A percentile compares a stretch with the other conserved stretches of the same genome.
These are phyloP conservation scores for Papiliotrema laurentii DNA, from an alignment of 1,284 basidiomycete species.

Conservation along the genomic window DNA sequence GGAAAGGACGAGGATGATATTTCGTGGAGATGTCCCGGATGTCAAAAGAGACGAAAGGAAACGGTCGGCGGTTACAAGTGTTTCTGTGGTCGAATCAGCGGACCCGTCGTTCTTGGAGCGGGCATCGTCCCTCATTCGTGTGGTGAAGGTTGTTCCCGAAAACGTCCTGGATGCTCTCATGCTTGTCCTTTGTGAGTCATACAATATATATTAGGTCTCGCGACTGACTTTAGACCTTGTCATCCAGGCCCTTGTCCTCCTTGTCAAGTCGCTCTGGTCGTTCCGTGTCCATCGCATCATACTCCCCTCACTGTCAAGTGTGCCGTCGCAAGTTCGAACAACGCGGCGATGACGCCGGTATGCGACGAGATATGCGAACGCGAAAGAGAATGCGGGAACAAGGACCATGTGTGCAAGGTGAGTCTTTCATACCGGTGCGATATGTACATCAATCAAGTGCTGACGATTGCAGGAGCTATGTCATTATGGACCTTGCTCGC, in stretches of 20 bases:
- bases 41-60: slow-evolving; percentile 65
- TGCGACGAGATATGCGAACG: slow-evolving; percentile 65
- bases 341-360: slow-evolving; percentile 52
- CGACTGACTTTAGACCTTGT: slow-evolving; percentile 45
- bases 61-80: slow-evolving; percentile 72
- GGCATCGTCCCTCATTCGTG: slow-evolving; percentile 74
- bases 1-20: slow-evolving; percentile 56
- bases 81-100: slow-evolving; percentile 69
- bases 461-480: slow-evolving; percentile 52
- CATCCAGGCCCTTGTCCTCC: slow-evolving; percentile 78
- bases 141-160: slow-evolving; percentile 66
- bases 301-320: slow-evolving; percentile 63
- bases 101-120: slow-evolving; percentile 40
- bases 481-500: slow-evolving; percentile 66
- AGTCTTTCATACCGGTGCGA: not conserved
- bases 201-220: not conserved
- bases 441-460: slow-evolving; percentile 48
- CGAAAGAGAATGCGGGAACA: slow-evolving; percentile 60
- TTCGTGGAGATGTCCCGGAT: slow-evolving; percentile 78
- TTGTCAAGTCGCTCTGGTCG: slow-evolving; percentile 54
- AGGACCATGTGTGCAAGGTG: slow-evolving; percentile 51
- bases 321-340: slow-evolving; percentile 48
- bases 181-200: slow-evolving; percentile 59
- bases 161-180: slow-evolving; percentile 58
- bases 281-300: slow-evolving; percentile 65